Conservation (phyloP, 1,284 basidiomycete species). For the Tilletia setariae region DNA sequence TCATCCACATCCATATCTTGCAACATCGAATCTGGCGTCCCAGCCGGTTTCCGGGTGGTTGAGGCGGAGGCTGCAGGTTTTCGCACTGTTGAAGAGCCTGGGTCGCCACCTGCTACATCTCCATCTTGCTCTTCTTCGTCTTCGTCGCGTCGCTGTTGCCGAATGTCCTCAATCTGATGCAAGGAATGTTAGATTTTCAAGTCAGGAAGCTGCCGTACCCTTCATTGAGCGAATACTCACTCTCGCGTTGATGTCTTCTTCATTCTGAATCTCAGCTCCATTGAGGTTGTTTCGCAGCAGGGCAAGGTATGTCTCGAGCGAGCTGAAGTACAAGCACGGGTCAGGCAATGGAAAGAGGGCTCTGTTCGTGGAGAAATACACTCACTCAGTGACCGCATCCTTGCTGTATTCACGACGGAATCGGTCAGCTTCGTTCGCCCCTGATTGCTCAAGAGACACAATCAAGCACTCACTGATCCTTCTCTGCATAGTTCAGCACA, state of each 20-base stretch:
- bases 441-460: conserved; percentile 34
- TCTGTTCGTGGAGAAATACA: too few relatives aligned
- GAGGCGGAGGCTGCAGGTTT: not conserved
- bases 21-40: conserved; percentile 35
- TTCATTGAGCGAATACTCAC: not conserved
- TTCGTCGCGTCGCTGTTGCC: conserved; percentile 16
- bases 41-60: too few relatives aligned
- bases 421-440: conserved; percentile 23
- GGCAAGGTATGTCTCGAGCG: conserved; percentile 9
- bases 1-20: conserved; percentile 28
- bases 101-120: not conserved
- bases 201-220: not conserved
- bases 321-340: conserved; percentile 7
- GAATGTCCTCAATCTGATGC: conserved; percentile 9
- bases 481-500: conserved; percentile 48
- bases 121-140: conserved; percentile 22
- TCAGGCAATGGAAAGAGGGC: too few relatives aligned
- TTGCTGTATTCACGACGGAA: not conserved
- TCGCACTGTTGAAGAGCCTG: not conserved
- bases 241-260: not conserved
- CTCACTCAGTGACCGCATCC: conserved; percentile 3
- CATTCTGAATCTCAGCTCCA: not conserved
- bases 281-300: not conserved
- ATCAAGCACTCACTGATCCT: conserved; percentile 47
- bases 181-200: too few relatives aligned